Evolutionary conservation across 169 alveolate genomes (phyloP).

Genomic region (Cryptosporidium meleagridis): DNA sequence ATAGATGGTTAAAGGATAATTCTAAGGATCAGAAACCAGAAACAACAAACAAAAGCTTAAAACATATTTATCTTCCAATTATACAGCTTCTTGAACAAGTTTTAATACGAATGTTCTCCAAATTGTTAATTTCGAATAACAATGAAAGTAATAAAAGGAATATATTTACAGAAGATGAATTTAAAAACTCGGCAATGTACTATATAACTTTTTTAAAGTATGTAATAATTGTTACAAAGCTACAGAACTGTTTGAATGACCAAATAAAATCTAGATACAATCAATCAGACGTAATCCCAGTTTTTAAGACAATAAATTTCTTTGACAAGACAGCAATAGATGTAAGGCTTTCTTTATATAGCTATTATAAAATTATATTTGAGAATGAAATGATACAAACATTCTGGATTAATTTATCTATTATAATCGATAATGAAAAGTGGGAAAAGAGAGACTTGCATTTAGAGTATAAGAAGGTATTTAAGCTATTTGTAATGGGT

Average conservation of each 20-base stretch:
- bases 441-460: conserved; percentile 46
- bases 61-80: conserved; percentile 17
- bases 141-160: background rate
- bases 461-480: background rate
- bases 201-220: conserved; percentile 17
- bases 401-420: conserved; percentile 15
- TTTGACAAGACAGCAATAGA: conserved; percentile 7
- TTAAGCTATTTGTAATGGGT: conserved; percentile 37
- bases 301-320: background rate
- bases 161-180: no score
- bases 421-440: conserved; percentile 27
- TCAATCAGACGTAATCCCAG: background rate
- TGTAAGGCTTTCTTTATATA: conserved; percentile 11
- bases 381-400: conserved; percentile 19
- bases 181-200: background rate
- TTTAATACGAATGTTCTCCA: background rate
- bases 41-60: background rate
- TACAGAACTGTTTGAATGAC: background rate
- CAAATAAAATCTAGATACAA: background rate
- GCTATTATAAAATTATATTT: conserved; percentile 7
- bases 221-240: conserved; percentile 20
- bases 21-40: background rate
- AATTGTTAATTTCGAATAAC: background rate
- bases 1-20: background rate
- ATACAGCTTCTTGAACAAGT: conserved; percentile 43